Conservation (phyloP, 257 asterid genomes). For the Capsicum rhomboideum region DNA sequence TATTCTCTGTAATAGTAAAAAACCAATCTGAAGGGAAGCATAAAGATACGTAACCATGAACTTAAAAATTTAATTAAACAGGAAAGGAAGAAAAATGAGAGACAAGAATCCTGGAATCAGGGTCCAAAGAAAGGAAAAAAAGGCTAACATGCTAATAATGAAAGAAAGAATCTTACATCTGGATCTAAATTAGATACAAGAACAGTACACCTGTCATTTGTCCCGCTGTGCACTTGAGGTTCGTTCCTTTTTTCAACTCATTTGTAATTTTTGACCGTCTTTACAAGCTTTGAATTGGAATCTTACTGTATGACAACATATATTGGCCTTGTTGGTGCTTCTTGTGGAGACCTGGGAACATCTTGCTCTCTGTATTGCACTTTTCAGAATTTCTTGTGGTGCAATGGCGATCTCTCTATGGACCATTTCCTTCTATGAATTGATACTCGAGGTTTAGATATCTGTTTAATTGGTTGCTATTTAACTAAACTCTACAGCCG, state of each 20-base stretch:
- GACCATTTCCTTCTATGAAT: background rate
- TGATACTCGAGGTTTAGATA: background rate
- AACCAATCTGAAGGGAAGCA: background rate
- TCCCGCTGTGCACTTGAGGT: conserved; percentile 53
- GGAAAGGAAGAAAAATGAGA: background rate
- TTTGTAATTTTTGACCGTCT: background rate
- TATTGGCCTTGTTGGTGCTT: too few relatives aligned
- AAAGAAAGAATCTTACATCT: conserved; percentile 48
- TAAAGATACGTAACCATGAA: background rate
- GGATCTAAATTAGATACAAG: conserved; percentile 82
- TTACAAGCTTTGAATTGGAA: conserved; percentile 21
- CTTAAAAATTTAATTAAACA: background rate
- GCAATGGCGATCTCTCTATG: background rate
- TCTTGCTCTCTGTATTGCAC: background rate
- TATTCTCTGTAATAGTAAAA: conserved; percentile 48
- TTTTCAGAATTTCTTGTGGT: background rate
- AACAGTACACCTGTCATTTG: conserved; percentile 91
- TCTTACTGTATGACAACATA: background rate
- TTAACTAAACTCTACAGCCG: background rate
- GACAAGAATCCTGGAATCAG: background rate
- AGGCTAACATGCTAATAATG: background rate
- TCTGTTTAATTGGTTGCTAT: background rate
- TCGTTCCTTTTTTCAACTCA: background rate
- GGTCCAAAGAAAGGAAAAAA: background rate
- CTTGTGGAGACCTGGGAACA: too few relatives aligned